phyloP scores from a whole-genome alignment of 345 rosid genomes.

The Eutrema heterophyllum region DNA sequence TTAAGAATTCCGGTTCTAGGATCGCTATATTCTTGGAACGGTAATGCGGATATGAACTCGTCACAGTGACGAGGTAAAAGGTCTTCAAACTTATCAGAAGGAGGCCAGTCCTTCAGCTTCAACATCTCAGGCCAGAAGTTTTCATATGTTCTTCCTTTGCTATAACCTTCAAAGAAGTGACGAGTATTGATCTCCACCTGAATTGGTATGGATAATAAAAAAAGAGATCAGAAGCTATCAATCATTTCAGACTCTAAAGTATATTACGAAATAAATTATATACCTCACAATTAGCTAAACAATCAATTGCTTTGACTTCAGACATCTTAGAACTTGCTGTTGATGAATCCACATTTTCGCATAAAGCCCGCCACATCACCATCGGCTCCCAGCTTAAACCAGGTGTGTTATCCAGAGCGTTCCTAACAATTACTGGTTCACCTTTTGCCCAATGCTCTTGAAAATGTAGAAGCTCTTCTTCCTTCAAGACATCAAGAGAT shows the following conservation, averaged over 20 bases:
- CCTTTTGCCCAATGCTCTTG: constrained; percentile 76
- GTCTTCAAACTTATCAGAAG: constrained; percentile 80
- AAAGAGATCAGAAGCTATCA: neutral
- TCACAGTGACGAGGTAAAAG: constrained; percentile 88
- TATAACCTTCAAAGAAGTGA: constrained; percentile 75
- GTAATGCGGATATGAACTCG: constrained; percentile 74
- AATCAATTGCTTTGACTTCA: constrained; percentile 72
- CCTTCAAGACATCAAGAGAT: constrained; percentile 32
- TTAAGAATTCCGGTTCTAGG: constrained; percentile 77
- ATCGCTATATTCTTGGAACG: constrained; percentile 74
- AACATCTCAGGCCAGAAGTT: constrained; percentile 96
- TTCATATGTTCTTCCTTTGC: constrained; percentile 56
- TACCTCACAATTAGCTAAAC: constrained; percentile 69
- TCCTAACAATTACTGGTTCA: constrained; percentile 67
- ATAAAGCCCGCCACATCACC: constrained; percentile 95
- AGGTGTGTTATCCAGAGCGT: constrained; percentile 48
- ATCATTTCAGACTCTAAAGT: neutral
- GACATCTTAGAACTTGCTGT: constrained; percentile 45
- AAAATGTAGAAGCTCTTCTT: constrained; percentile 45
- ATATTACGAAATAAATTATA: neutral
- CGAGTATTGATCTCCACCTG: constrained; percentile 69
- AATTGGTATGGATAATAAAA: neutral
- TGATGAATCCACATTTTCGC: constrained; percentile 40
- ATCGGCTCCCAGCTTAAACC: constrained; percentile 95
- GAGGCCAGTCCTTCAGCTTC: constrained; percentile 98